A percentile compares a stretch with the other conserved stretches of the same genome.
phyloP scores from a whole-genome alignment of 345 rosid species.

The Pugionium cornutum region DNA sequence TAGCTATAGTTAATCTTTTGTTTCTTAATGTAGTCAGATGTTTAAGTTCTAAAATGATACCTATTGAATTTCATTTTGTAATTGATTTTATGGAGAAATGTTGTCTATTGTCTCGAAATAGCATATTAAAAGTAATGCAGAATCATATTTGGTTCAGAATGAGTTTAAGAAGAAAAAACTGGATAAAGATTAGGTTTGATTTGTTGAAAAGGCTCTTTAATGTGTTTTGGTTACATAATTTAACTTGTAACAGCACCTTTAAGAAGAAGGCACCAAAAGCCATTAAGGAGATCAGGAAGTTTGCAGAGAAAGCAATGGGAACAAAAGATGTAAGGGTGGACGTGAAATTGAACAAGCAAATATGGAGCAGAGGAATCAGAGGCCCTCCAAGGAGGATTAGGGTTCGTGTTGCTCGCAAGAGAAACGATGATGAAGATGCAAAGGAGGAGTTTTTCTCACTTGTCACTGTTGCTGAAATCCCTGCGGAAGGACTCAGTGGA shows the following conservation, averaged over 20 bases:
- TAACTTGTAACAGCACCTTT: slow-evolving; percentile 53
- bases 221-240: not conserved
- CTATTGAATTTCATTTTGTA: not conserved
- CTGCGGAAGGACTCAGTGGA: slow-evolving; percentile 60
- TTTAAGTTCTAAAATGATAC: not conserved
- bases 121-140: not conserved
- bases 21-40: not conserved
- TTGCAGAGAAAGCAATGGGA: slow-evolving; percentile 75
- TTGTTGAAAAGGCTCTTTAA: no score
- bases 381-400: slow-evolving; percentile 76
- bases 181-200: no score
- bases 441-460: slow-evolving; percentile 81
- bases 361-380: slow-evolving; percentile 84
- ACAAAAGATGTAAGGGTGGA: slow-evolving; percentile 73
- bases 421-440: slow-evolving; percentile 83
- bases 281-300: slow-evolving; percentile 78
- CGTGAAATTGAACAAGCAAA: slow-evolving; percentile 78
- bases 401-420: slow-evolving; percentile 73
- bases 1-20: not conserved
- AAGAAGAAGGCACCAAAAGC: slow-evolving; percentile 95
- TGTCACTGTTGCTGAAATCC: slow-evolving; percentile 63
- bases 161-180: no score
- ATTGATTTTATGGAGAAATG: not conserved
- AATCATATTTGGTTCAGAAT: not conserved
- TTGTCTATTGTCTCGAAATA: no score